These are phyloP conservation scores for Mortierella polycephala DNA, from an alignment of 371 early-diverging fungal species.

Conservation along the genomic window DNA sequence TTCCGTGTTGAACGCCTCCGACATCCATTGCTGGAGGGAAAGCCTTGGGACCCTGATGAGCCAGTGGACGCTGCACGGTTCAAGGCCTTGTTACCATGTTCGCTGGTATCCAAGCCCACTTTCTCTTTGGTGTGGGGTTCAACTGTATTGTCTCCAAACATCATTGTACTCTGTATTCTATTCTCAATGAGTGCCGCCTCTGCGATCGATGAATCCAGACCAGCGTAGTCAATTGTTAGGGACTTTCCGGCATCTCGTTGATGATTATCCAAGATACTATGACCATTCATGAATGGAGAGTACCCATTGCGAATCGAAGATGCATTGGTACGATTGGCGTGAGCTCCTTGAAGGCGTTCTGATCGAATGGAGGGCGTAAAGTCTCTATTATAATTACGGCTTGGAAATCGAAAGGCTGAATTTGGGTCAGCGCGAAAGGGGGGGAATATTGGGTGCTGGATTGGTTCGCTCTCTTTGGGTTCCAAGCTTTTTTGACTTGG, in stretches of 20 bases:
- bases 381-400: conserved; percentile 11
- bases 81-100: not conserved
- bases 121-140: not conserved
- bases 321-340: conserved; percentile 19
- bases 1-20: conserved; percentile 46
- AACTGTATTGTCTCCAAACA: conserved; percentile 8
- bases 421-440: conserved; percentile 20
- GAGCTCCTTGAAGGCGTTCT: conserved; percentile 12
- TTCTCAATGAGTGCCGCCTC: conserved; percentile 33
- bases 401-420: conserved; percentile 13
- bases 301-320: conserved; percentile 24
- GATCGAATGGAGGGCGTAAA: conserved; percentile 35
- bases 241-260: conserved; percentile 9
- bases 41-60: conserved; percentile 16
- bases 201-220: conserved; percentile 32
- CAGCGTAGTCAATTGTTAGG: conserved; percentile 37
- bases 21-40: conserved; percentile 14
- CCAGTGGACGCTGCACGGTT: conserved; percentile 21
- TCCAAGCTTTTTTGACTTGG: not conserved
- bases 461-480: not conserved
- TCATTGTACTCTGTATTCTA: conserved; percentile 5
- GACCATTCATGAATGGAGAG: conserved; percentile 28
- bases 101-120: not conserved
- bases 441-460: conserved; percentile 14
- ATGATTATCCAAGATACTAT: conserved; percentile 12